These are phyloP conservation scores for Mycena floridula DNA, from an alignment of 768 basidiomycete species.

Conservation along the genomic window DNA sequence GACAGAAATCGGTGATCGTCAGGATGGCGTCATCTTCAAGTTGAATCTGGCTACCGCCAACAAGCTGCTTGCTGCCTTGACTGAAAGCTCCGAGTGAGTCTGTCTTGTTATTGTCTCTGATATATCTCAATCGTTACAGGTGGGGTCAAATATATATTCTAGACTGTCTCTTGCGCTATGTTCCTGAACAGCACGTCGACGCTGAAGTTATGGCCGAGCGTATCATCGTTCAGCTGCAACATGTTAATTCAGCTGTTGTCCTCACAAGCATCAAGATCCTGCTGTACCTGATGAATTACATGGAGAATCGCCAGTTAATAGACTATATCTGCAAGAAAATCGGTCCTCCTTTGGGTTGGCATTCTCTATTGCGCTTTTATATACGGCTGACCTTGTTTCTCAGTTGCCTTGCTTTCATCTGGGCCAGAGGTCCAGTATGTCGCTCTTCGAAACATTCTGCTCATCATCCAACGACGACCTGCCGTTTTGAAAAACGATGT, in stretches of 20 bases:
- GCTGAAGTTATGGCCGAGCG: conserved; percentile 96
- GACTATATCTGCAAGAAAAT: conserved; percentile 95
- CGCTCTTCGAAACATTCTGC: conserved; percentile 89
- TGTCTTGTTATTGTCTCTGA: background rate
- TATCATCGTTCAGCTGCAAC: conserved; percentile 87
- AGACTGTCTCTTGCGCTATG: conserved; percentile 87
- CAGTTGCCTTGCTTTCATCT: conserved; percentile 92
- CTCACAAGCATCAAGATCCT: conserved; percentile 96
- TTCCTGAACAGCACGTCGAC: conserved; percentile 83
- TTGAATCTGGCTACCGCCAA: conserved; percentile 84
- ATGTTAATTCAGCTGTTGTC: conserved; percentile 99
- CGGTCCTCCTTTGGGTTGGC: conserved; percentile 88
- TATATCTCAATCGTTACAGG: conserved; percentile 33
- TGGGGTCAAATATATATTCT: conserved; percentile 99
- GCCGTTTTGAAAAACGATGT: conserved; percentile 93
- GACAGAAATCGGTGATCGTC: conserved; percentile 94
- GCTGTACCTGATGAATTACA: conserved; percentile 98
- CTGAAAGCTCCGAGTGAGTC: conserved; percentile 95
- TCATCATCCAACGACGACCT: conserved; percentile 95
- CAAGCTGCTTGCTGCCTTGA: conserved; percentile 84
- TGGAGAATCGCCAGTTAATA: conserved; percentile 82
- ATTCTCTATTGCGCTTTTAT: conserved; percentile 6
- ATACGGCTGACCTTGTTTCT: background rate
- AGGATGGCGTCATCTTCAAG: conserved; percentile 89
- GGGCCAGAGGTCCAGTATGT: conserved; percentile 99